Percentiles rank a stretch among this genome's conserved stretches.
phyloP scores from a whole-genome alignment of 2,329 filamentous ascomycete genomes.

The Penicillium verrucosum region DNA sequence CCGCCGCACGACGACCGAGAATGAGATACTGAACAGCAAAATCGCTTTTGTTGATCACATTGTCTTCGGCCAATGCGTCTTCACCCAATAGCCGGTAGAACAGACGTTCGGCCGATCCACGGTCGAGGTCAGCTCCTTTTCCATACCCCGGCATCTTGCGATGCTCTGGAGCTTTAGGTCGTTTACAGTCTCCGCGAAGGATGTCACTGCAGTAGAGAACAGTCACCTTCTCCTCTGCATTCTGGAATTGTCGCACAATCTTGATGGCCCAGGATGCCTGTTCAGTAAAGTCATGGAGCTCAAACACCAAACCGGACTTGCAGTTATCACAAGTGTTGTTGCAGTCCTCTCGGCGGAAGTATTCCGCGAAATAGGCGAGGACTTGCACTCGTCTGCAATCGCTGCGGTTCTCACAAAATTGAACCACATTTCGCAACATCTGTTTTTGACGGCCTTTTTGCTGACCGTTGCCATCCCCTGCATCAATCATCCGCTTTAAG shows the following conservation, averaged over 20 bases:
- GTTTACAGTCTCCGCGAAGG: slow-evolving; percentile 67
- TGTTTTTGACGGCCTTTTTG: slow-evolving; percentile 80
- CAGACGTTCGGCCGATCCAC: slow-evolving; percentile 77
- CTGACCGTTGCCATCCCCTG: slow-evolving; percentile 70
- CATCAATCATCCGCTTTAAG: slow-evolving; percentile 75
- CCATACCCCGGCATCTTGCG: slow-evolving; percentile 60
- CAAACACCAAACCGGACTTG: slow-evolving; percentile 66
- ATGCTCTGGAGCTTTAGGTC: slow-evolving; percentile 52
- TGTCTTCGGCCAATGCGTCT: slow-evolving; percentile 69
- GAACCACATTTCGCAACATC: slow-evolving; percentile 81
- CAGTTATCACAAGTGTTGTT: slow-evolving; percentile 84
- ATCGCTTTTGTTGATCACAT: slow-evolving; percentile 59
- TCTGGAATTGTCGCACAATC: slow-evolving; percentile 60
- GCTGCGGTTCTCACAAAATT: slow-evolving; percentile 83
- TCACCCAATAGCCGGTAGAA: slow-evolving; percentile 73
- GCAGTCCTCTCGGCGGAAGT: slow-evolving; percentile 70
- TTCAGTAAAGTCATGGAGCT: slow-evolving; percentile 71
- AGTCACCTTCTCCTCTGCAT: slow-evolving; percentile 58
- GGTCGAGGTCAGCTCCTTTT: slow-evolving; percentile 65
- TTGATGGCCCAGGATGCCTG: slow-evolving; percentile 68
- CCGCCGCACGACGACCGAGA: slow-evolving; percentile 43
- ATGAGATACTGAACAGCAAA: slow-evolving; percentile 70
- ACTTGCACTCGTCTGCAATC: slow-evolving; percentile 88
- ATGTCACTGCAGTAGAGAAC: slow-evolving; percentile 80
- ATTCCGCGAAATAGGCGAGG: slow-evolving; percentile 89